A percentile compares a stretch with the other conserved stretches of the same genome.
phyloP scores from a whole-genome alignment of 805 yeast species.

The Priceomyces fermenticarens region DNA sequence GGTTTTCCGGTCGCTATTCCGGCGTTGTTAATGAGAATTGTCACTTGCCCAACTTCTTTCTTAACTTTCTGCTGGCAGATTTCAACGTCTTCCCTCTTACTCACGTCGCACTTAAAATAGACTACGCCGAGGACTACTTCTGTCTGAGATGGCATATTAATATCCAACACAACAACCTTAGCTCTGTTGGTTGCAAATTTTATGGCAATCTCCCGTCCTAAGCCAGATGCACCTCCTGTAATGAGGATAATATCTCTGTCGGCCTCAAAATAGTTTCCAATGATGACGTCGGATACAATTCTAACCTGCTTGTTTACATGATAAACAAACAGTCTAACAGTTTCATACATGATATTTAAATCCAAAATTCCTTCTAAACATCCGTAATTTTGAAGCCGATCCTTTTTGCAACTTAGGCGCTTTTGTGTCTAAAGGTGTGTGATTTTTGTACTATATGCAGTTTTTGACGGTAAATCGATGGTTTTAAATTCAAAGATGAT shows the following conservation, averaged over 20 bases:
- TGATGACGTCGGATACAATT: slow-evolving; percentile 31
- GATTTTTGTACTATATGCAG: too few relatives aligned
- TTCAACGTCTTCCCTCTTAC: slow-evolving; percentile 46
- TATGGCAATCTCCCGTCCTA: slow-evolving; percentile 64
- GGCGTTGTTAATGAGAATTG: slow-evolving; percentile 82
- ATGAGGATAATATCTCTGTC: slow-evolving; percentile 61
- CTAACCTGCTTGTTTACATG: slow-evolving; percentile 19
- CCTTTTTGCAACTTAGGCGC: too few relatives aligned
- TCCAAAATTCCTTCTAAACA: too few relatives aligned
- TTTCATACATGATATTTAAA: too few relatives aligned
- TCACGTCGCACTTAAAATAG: slow-evolving; percentile 71
- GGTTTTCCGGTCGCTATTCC: slow-evolving; percentile 65
- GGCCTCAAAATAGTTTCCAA: slow-evolving; percentile 55
- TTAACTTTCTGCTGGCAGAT: slow-evolving; percentile 38
- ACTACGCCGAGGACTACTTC: slow-evolving; percentile 37
- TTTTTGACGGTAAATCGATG: too few relatives aligned
- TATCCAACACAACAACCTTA: slow-evolving; percentile 65
- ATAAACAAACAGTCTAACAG: background rate
- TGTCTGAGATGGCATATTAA: slow-evolving; percentile 38
- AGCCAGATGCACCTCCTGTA: slow-evolving; percentile 83
- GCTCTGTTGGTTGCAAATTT: slow-evolving; percentile 43
- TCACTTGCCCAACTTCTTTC: slow-evolving; percentile 53
- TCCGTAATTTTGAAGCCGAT: too few relatives aligned
- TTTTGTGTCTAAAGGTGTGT: too few relatives aligned
- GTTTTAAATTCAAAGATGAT: too few relatives aligned